These are phyloP conservation scores for Globisporangium parvum DNA, from an alignment of 352 stramenopile species.

Conservation along the genomic window DNA sequence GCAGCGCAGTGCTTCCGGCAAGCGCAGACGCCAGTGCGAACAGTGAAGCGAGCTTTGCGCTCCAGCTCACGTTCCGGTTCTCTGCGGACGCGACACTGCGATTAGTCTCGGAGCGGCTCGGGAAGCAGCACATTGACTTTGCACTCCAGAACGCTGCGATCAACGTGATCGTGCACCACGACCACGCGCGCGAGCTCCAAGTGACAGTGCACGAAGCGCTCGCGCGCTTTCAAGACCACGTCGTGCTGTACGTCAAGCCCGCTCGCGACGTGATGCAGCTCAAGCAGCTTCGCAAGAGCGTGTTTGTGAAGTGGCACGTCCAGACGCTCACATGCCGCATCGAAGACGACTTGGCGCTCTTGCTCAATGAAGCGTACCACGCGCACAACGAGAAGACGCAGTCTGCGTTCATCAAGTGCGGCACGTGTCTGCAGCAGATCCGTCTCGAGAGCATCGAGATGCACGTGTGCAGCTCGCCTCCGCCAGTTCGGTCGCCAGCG, in stretches of 20 bases:
- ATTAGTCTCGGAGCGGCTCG: constrained; percentile 31
- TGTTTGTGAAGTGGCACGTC: constrained; percentile 51
- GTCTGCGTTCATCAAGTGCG: constrained; percentile 43
- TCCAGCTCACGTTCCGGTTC: constrained; percentile 51
- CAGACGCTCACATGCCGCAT: constrained; percentile 34
- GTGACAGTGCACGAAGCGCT: constrained; percentile 45
- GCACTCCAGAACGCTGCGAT: constrained; percentile 31
- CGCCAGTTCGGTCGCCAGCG: constrained; percentile 9
- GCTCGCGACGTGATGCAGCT: constrained; percentile 45
- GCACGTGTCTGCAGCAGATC: constrained; percentile 53
- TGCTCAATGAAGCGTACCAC: constrained; percentile 48
- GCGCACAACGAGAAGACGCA: constrained; percentile 52
- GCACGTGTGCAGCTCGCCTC: constrained; percentile 28
- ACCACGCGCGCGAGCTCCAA: constrained; percentile 34
- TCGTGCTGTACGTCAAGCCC: constrained; percentile 49
- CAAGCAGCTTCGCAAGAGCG: constrained; percentile 24
- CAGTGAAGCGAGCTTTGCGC: constrained; percentile 31
- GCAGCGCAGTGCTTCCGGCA: not conserved
- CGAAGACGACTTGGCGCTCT: constrained; percentile 37
- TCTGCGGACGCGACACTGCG: constrained; percentile 33
- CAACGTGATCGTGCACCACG: constrained; percentile 46
- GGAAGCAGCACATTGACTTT: constrained; percentile 29
- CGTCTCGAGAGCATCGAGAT: constrained; percentile 45
- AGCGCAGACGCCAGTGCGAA: constrained; percentile 1
- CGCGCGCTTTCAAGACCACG: constrained; percentile 33